Base-by-base conservation (phyloP, 805 yeast species). In the Candida suzukii region DNA sequence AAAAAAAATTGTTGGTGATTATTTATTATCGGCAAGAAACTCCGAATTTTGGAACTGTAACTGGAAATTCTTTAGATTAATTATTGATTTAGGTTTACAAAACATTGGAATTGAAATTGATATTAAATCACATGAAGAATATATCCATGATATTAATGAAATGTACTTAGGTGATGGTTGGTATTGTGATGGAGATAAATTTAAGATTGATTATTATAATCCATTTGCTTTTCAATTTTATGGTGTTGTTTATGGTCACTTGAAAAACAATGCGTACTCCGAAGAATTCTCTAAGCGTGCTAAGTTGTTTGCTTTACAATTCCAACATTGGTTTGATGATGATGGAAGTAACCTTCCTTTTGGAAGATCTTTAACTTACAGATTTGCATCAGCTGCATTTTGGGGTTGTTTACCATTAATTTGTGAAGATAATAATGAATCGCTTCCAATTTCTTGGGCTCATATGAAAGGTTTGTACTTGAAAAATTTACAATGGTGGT, bases 191-290 rank as follows among this genome's bases (percentile, higher is more conserved):
- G 64, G 64, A 21, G 43, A 41, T 17, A 37, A 41, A 18, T 38
- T 40, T 18, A 41, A 54, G 28, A 51, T 57, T 30, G 64, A 60
- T 40, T 52, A 59, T 44, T 60, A 60, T 41, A 55, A 57, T 38
- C 48, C 59, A 10, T 60, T 55, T 50, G 64, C 64, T 14, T 46
- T 59, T 33, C 64, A 60, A 36, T 59, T 44, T 37, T 60, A 57
- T 42, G 51, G 57, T 17, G 42, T 59, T 16, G 37, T 60, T 17
- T 59, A 54, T 44, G 18, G 18, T 17, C 36, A 46, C 13, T 37
- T 37, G 29, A 50, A 56, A 6, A 42, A 43, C 24, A 54, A 52
- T 17, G 33, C 43, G 1, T 44, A 46, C 28, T 37, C 55, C 24
- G 39, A 41, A 16, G 41, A 35, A 13, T 56, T 39, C 33, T 20